Evolutionary conservation across 805 yeast species (phyloP), one percentile per base, ranked within the genome.

Genomic region (Sugiyamaella floridensis): DNA sequence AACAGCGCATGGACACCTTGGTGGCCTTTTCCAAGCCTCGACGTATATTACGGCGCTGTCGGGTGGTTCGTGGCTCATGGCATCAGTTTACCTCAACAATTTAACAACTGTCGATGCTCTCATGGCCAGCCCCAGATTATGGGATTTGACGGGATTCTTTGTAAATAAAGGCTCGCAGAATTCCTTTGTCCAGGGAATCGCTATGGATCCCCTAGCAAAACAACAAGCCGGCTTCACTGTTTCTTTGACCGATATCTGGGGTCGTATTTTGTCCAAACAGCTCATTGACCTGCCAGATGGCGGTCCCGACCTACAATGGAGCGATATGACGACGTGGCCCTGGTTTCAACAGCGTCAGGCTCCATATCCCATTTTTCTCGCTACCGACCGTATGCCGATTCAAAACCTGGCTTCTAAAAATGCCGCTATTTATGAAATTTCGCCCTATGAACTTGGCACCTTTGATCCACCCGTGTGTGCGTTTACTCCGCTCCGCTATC

Each of bases 41-140:
- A 77, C 85, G 7, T 88, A 89, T 62, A 67, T 88, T 8, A 69
- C 86, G 8, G 95, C 89, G 5, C 76, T 89, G 16, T 82, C 89
- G 11, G 96, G 96, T 19, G 95, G 96, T 14, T 76, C 84, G 10
- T 89, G 95, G 95, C 70, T 85, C 49, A 71, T 86, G 16, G 85
- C 86, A 0, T 76, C 90, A 3, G 66, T 86, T 26, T 80, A 77
- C 0, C 69, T 78, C 63, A 85, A 87, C 62, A 79, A 83, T 63
- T 87, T 85, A 81, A 80, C 89, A 4, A 72, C 85, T 5, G 79
- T 87, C 20, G 82, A 82, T 57, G 80, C 73, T 1, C 78, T 86
- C 29, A 64, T 77, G 34, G 72, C 71, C 48, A 59, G 66, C 41
- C 44, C 55, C 1, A 72, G 73, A 0, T 73, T 85, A 49, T 87